phyloP scores from a whole-genome alignment of 495 filamentous ascomycete genomes.

The Glonium stellatum region DNA sequence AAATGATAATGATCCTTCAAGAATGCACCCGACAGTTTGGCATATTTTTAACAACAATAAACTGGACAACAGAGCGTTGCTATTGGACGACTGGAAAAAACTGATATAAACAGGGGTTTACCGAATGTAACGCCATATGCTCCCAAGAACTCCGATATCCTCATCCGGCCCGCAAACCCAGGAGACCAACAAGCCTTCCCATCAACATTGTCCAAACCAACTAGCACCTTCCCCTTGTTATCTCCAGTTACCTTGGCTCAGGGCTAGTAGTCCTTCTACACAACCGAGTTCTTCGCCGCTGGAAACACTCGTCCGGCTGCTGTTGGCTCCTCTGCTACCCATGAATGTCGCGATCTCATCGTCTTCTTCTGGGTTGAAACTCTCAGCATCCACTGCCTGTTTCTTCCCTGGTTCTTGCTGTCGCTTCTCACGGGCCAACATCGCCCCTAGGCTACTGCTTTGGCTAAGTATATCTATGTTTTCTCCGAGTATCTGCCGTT shows the following conservation, averaged over 20 bases:
- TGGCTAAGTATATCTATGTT: constrained; percentile 26
- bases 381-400: not conserved
- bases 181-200: no score
- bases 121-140: no score
- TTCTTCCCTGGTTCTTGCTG: not conserved
- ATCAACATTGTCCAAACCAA: no score
- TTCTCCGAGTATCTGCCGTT: constrained; percentile 25
- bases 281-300: constrained; percentile 25
- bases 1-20: no score
- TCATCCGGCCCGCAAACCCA: no score
- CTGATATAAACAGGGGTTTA: no score
- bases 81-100: no score
- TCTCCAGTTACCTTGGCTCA: constrained; percentile 28
- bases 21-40: no score
- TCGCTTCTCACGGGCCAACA: constrained; percentile 13
- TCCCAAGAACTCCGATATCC: no score
- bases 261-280: constrained; percentile 26
- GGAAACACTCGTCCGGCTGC: constrained; percentile 10
- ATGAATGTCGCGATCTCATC: constrained; percentile 26
- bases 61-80: no score
- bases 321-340: constrained; percentile 5
- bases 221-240: not conserved
- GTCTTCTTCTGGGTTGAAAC: constrained; percentile 21
- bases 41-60: no score
- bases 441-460: constrained; percentile 18